Conservation (phyloP, 1,284 basidiomycete species). For the Sporisorium iseilematis-ciliati region DNA sequence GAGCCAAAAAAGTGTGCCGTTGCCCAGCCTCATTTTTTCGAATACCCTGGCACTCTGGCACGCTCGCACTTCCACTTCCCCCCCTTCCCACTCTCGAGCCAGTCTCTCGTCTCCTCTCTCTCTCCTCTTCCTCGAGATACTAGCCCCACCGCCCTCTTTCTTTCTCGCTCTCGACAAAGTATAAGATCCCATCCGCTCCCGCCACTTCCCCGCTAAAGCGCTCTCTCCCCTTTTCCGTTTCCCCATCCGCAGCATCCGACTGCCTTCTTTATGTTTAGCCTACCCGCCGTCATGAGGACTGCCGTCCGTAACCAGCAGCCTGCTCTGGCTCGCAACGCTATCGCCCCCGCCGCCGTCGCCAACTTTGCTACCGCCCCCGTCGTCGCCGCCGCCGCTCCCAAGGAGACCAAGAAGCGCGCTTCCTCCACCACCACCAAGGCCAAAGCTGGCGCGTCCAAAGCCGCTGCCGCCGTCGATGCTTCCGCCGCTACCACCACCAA, state of each 20-base stretch:
- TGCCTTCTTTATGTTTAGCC: constrained; percentile 42
- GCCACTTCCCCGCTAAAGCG: constrained; percentile 23
- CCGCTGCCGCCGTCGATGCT: constrained; percentile 19
- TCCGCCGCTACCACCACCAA: constrained; percentile 37
- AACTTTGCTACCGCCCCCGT: constrained; percentile 38
- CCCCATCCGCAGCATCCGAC: constrained; percentile 34
- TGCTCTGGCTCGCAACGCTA: constrained; percentile 32
- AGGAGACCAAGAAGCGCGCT: constrained; percentile 50
- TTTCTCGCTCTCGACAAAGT: constrained; percentile 10
- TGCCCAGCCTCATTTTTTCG: constrained; percentile 15
- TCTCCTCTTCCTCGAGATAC: neutral
- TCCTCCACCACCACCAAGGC: constrained; percentile 49
- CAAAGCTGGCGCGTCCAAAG: constrained; percentile 33
- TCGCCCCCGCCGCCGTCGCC: constrained; percentile 34
- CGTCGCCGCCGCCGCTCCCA: constrained; percentile 23
- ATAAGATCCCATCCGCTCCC: constrained; percentile 33
- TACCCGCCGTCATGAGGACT: constrained; percentile 41
- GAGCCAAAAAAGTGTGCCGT: neutral
- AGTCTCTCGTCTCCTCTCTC: neutral
- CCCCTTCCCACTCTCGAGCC: neutral
- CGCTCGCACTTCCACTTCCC: constrained; percentile 5
- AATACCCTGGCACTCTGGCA: constrained; percentile 17
- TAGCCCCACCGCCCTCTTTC: neutral
- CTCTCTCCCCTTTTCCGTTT: constrained; percentile 19
- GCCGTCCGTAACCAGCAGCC: constrained; percentile 42